Base-by-base conservation (phyloP, 257 asterid genomes). In the Asclepias syriaca region DNA sequence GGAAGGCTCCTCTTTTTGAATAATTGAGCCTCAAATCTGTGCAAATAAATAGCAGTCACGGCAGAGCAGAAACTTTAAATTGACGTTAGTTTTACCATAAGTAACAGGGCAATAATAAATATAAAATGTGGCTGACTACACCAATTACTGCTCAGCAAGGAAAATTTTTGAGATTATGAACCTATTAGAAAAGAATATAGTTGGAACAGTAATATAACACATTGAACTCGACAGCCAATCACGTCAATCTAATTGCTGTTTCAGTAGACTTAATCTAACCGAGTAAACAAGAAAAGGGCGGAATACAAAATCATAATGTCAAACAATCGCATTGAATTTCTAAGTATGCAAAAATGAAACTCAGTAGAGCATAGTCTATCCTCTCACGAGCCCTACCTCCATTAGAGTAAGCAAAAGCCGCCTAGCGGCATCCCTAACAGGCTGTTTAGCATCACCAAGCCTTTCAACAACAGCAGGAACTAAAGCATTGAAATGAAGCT, bases 381-480 rank as follows among this genome's bases (percentile, higher is more conserved):
- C 27, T 48, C 24, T 50, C 51, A 13, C 50, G 2, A 51, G 57
- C 45, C 51, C 53, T 83, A 95, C 98, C 97, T 92, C 96, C 99
- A 95, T 95, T 51, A 92, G 91, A 64, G 99, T 95, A 77, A 92
- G 97, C 82, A 95, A 63, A 46, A 95, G 76, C 77, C 97, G 82
- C 45, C 98, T 81, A 18, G 96, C 92, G 22, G 99, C 97, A 71
- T 95, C 97, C 76, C 99, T 79, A 55, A 95, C 99, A 0, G 99
- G 99, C 75, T 92, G 99, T 72, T 95, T 95, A 2, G 87, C 93
- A 70, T 95, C 99, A 0, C 98, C 98, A 69, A 95, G 85, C 66
- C 94, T 76, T 86, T 95, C 99, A 57, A 92, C 99, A n/a, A 87
- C 95, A 4, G 97, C 90, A 7, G 99, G 99, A 16, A 95, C 92